These are phyloP conservation scores for Pholiota molesta DNA, from an alignment of 768 basidiomycete genomes.

Conservation along the genomic window DNA sequence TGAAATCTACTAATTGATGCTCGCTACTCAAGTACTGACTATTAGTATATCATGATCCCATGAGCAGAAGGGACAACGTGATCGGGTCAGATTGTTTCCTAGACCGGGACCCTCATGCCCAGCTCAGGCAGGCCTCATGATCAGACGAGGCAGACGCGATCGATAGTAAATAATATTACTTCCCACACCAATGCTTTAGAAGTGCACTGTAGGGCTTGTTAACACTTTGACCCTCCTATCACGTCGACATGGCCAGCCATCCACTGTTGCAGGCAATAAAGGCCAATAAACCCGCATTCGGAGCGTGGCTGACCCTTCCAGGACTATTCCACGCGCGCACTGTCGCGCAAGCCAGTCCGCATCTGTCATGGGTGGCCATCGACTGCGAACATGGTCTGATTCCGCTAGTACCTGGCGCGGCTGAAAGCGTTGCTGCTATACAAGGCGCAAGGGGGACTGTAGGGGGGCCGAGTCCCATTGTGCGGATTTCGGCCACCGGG, in stretches of 20 bases:
- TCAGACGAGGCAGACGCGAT: neutral
- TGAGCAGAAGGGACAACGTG: neutral
- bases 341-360: constrained; percentile 55
- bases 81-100: neutral
- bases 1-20: neutral
- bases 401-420: constrained; percentile 55
- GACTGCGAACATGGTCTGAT: constrained; percentile 73
- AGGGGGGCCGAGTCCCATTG: constrained; percentile 52
- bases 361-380: constrained; percentile 65
- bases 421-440: constrained; percentile 59
- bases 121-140: too few relatives aligned
- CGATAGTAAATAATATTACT: neutral
- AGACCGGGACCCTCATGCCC: too few relatives aligned
- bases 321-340: constrained; percentile 61
- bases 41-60: neutral
- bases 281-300: constrained; percentile 62
- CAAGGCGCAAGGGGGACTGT: constrained; percentile 43
- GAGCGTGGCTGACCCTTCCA: constrained; percentile 66
- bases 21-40: neutral
- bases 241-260: constrained; percentile 50
- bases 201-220: neutral
- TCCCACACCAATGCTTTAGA: neutral
- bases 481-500: constrained; percentile 69
- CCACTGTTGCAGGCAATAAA: constrained; percentile 56
- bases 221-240: neutral